Base-by-base conservation (phyloP, 352 stramenopile species). In the Vaucheria bursata region DNA sequence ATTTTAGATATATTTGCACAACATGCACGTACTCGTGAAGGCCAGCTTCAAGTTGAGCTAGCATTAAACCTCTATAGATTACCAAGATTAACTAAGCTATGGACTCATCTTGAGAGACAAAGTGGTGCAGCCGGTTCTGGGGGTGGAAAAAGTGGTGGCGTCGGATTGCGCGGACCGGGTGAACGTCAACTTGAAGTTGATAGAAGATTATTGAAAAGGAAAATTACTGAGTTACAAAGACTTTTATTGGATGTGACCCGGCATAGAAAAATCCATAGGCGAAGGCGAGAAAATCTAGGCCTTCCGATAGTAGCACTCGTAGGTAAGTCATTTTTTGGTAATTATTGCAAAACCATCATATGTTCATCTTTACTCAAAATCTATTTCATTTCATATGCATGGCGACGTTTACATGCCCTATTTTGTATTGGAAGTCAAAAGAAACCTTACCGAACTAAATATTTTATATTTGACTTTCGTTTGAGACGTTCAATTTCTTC, bases 1-100 rank as follows among this genome's bases (percentile, higher is more conserved):
- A 93, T 94, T 67, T 79, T 94, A 0, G 89, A 94, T 74, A 94
- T 94, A 68, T 94, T 94, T 80, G 88, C 88, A 5, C 87, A 92
- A 74, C 88, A 92, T 78, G 90, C 90, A 12, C 88, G 87, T 40
- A 93, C 88, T 2, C 70, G 86, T 6, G 90, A 94, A 81, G 90
- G 88, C 8, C 91, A 92, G 76, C 75, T 93, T 4, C 90, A 94
- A 80, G 81, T 85, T 1, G 87, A 91, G 73, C 75, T 94, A 2
- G 90, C 90, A 29, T 74, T 93, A 65, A 86, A 91, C 38, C 88
- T 90, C 79, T 94, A 92, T 79, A 86, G 89, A 18, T 89, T 92
- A 74, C 89, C 90, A 34, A 84, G 90, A 0, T 79, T 94, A 6
- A 93, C 90, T 1, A 89, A 86, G 83, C 89, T 94, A 85, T 92